Conservation (phyloP, 306 rosid species). For the Elaeagnus macrophylla region DNA sequence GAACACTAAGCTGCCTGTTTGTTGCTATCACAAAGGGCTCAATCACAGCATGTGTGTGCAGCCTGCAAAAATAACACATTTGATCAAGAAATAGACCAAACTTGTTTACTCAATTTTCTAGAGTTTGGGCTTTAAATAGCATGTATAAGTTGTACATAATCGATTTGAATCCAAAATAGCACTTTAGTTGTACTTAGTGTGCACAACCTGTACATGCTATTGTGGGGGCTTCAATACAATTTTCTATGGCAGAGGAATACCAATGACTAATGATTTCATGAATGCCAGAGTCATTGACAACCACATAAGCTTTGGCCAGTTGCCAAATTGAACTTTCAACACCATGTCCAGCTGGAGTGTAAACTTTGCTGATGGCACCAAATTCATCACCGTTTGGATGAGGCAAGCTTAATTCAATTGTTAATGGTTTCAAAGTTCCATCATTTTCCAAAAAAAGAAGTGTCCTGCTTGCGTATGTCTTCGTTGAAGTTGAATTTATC, state of each 20-base stretch:
- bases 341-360: constrained; percentile 43
- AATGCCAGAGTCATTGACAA: constrained; percentile 54
- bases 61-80: too few relatives aligned
- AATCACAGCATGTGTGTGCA: constrained; percentile 72
- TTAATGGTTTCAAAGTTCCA: constrained; percentile 69
- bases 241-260: constrained; percentile 24
- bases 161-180: too few relatives aligned
- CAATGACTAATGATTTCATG: constrained; percentile 73
- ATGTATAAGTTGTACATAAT: too few relatives aligned
- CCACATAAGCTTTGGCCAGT: constrained; percentile 65
- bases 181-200: too few relatives aligned
- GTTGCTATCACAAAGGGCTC: constrained; percentile 62
- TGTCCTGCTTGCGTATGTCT: constrained; percentile 56
- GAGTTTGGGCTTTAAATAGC: too few relatives aligned
- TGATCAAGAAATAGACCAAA: too few relatives aligned
- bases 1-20: constrained; percentile 39
- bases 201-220: too few relatives aligned
- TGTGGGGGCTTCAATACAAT: too few relatives aligned
- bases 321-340: constrained; percentile 49
- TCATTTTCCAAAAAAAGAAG: constrained; percentile 48
- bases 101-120: too few relatives aligned
- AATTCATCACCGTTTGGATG: constrained; percentile 40
- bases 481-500: constrained; percentile 36
- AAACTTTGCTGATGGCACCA: constrained; percentile 45
- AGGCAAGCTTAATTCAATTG: constrained; percentile 53